phyloP scores from a whole-genome alignment of 345 rosid genomes.

The Theobroma cacao region DNA sequence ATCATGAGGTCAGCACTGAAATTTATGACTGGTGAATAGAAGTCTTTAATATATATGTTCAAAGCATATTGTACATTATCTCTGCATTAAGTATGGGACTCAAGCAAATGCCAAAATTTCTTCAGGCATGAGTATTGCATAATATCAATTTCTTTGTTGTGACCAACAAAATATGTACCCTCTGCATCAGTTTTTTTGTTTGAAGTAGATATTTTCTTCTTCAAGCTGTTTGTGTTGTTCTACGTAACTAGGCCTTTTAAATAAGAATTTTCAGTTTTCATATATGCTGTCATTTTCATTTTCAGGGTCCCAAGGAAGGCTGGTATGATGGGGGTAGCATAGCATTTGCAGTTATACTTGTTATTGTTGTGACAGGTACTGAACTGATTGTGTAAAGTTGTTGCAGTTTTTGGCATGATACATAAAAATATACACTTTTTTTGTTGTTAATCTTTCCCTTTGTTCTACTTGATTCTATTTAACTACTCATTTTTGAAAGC shows the following conservation, averaged over 20 bases:
- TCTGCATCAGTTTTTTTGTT: background rate
- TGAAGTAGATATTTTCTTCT: background rate
- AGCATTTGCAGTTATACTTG: slow-evolving; percentile 89
- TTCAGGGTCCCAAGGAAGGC: slow-evolving; percentile 79
- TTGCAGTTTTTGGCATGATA: background rate
- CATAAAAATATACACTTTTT: background rate
- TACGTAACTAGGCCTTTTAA: background rate
- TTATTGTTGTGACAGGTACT: slow-evolving; percentile 91
- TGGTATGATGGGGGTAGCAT: slow-evolving; percentile 99
- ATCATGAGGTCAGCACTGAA: background rate
- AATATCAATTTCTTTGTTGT: background rate
- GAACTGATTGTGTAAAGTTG: background rate
- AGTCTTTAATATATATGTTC: background rate
- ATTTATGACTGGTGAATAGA: background rate
- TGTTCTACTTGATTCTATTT: background rate
- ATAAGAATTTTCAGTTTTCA: slow-evolving; percentile 9
- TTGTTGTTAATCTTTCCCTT: background rate
- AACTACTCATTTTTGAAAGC: background rate
- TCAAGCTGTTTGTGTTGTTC: background rate
- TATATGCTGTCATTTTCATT: slow-evolving; percentile 5
- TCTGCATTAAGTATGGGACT: background rate
- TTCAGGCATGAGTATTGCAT: background rate
- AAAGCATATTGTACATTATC: background rate
- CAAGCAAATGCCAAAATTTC: background rate
- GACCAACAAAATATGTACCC: background rate